A percentile compares a stretch with the other conserved stretches of the same genome.
phyloP scores from a whole-genome alignment of 352 stramenopile species.

The Phytophthora hybrid region DNA sequence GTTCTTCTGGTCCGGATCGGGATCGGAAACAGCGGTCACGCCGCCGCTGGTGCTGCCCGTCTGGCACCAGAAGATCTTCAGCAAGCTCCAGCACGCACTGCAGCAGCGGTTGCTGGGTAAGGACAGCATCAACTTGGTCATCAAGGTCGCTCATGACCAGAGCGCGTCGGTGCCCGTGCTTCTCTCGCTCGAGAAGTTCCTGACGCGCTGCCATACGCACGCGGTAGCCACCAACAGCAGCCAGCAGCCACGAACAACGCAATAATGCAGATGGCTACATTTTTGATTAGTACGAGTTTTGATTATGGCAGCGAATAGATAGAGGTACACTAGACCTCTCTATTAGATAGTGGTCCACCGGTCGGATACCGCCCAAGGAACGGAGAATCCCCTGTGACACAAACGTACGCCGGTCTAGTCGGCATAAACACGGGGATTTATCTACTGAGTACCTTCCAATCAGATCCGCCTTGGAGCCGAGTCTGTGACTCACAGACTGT shows the following conservation, averaged over 20 bases:
- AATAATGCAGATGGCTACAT: neutral
- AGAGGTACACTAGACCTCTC: neutral
- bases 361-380: too few species aligned
- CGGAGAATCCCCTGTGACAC: too few species aligned
- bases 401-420: too few species aligned
- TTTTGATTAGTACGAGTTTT: neutral
- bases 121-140: conserved; percentile 62
- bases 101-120: conserved; percentile 65
- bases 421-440: too few species aligned
- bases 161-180: conserved; percentile 43
- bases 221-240: neutral
- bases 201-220: conserved; percentile 36
- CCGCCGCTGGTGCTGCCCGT: conserved; percentile 25
- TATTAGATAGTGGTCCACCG: too few species aligned
- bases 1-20: conserved; percentile 45
- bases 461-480: too few species aligned
- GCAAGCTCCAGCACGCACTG: conserved; percentile 51
- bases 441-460: too few species aligned
- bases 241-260: neutral
- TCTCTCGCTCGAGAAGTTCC: conserved; percentile 58
- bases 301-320: neutral
- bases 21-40: neutral
- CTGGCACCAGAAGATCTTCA: conserved; percentile 63
- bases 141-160: conserved; percentile 51
- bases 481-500: too few species aligned